A percentile compares a stretch with the other conserved stretches of the same genome.
Evolutionary conservation across 768 basidiomycete species (phyloP).

Genomic region (Multifurca ochricompacta): DNA sequence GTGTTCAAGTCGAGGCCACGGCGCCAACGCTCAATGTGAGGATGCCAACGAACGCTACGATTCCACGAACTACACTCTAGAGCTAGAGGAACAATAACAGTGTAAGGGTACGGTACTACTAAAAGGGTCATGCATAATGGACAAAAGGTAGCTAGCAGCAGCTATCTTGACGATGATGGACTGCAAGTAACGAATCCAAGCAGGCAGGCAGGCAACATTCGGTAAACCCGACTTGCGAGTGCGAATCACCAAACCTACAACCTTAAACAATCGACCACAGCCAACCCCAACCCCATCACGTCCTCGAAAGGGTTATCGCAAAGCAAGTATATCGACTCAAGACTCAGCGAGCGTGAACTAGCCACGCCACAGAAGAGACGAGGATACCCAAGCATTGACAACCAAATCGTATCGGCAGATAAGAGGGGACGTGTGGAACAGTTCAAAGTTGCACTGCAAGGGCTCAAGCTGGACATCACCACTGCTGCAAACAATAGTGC

Average conservation of each 20-base stretch:
- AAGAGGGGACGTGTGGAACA: background rate
- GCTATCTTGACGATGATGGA: slow-evolving; percentile 7
- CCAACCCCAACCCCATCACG: background rate
- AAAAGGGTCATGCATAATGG: slow-evolving; percentile 1
- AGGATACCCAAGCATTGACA: slow-evolving; percentile 11
- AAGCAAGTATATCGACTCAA: slow-evolving; percentile 18
- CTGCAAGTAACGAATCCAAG: background rate
- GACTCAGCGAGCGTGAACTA: slow-evolving; percentile 19
- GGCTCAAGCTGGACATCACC: background rate
- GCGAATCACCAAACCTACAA: slow-evolving; percentile 16
- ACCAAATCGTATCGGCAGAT: slow-evolving; percentile 1
- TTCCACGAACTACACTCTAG: slow-evolving; percentile 9
- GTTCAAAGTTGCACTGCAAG: background rate
- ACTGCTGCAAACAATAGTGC: background rate
- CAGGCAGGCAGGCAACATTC: slow-evolving; percentile 4
- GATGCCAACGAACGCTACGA: slow-evolving; percentile 10
- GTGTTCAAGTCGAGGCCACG: no score
- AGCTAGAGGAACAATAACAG: slow-evolving; percentile 1
- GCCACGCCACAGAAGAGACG: slow-evolving; percentile 20
- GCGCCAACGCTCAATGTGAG: no score
- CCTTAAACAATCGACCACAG: slow-evolving; percentile 2
- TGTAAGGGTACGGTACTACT: slow-evolving; percentile 1
- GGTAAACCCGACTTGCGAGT: slow-evolving; percentile 22
- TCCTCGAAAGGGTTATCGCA: slow-evolving; percentile 4
- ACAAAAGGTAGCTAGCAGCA: slow-evolving; percentile 1